Conservation (phyloP, 148 eudicot species). For the Limonium bicolor region DNA sequence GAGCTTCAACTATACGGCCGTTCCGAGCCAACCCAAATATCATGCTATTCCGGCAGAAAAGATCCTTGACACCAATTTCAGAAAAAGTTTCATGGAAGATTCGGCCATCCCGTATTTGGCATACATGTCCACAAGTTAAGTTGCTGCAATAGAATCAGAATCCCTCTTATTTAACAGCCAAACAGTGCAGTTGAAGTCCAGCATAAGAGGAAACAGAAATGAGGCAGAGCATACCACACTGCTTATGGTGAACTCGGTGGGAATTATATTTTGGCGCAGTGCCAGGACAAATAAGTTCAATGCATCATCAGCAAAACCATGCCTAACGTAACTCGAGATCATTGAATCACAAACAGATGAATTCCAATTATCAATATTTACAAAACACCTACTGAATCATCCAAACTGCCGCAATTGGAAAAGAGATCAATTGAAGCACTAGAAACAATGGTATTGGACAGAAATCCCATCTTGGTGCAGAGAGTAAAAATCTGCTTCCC, state of each 20-base stretch:
- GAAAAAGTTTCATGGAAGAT: conserved; percentile 30
- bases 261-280: conserved; percentile 29
- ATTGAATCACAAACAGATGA: conserved; percentile 52
- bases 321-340: conserved; percentile 48
- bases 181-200: conserved; percentile 54
- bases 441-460: conserved; percentile 49
- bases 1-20: conserved; percentile 42
- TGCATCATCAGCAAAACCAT: conserved; percentile 34
- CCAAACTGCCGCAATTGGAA: conserved; percentile 70
- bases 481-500: conserved; percentile 52
- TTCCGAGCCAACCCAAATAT: conserved; percentile 44
- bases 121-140: conserved; percentile 68
- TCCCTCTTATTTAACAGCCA: conserved; percentile 45
- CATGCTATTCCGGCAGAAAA: conserved; percentile 68
- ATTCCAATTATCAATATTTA: conserved; percentile 23
- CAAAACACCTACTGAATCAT: conserved; percentile 35
- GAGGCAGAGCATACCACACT: conserved; percentile 33
- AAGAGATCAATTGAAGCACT: conserved; percentile 73
- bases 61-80: conserved; percentile 26
- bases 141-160: conserved; percentile 35
- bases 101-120: conserved; percentile 48
- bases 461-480: conserved; percentile 47
- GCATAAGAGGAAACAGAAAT: conserved; percentile 26
- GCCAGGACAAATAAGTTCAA: conserved; percentile 30
- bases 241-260: conserved; percentile 62